Evolutionary conservation across 805 yeast genomes (phyloP).

Genomic region (Lachancea sp.): DNA sequence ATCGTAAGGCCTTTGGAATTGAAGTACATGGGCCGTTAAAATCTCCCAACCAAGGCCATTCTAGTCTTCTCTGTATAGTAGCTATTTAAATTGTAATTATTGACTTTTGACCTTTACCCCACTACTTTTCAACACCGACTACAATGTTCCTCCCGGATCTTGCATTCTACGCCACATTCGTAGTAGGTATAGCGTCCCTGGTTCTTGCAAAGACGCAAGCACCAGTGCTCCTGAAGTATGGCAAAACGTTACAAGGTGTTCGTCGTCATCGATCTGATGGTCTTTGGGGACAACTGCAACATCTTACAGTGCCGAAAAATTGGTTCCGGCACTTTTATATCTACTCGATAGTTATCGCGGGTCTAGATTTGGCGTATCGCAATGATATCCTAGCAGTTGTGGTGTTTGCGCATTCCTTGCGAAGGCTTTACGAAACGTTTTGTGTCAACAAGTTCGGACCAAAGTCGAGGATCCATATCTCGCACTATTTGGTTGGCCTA

Average conservation of each 20-base stretch:
- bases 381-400: slow-evolving; percentile 21
- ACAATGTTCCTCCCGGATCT: not conserved
- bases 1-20: slow-evolving; percentile 56
- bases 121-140: not conserved
- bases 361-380: slow-evolving; percentile 17
- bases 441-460: slow-evolving; percentile 42
- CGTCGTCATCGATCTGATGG: slow-evolving; percentile 1
- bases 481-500: slow-evolving; percentile 62
- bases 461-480: slow-evolving; percentile 51
- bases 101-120: not conserved
- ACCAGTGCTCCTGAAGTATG: slow-evolving; percentile 38
- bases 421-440: slow-evolving; percentile 52
- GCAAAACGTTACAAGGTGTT: slow-evolving; percentile 35
- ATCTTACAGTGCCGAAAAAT: slow-evolving; percentile 51
- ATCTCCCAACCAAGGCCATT: not conserved
- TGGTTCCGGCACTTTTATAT: slow-evolving; percentile 61
- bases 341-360: slow-evolving; percentile 34
- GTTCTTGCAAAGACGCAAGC: slow-evolving; percentile 31
- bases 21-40: slow-evolving; percentile 46
- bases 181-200: slow-evolving; percentile 7
- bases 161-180: slow-evolving; percentile 2
- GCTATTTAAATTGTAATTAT: not conserved
- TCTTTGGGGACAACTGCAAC: not conserved
- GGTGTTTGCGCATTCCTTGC: slow-evolving; percentile 43
- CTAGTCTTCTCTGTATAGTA: too few species aligned